Evolutionary conservation across 2,329 filamentous ascomycete species (phyloP).

Genomic region (Aspergillus fijiensis): DNA sequence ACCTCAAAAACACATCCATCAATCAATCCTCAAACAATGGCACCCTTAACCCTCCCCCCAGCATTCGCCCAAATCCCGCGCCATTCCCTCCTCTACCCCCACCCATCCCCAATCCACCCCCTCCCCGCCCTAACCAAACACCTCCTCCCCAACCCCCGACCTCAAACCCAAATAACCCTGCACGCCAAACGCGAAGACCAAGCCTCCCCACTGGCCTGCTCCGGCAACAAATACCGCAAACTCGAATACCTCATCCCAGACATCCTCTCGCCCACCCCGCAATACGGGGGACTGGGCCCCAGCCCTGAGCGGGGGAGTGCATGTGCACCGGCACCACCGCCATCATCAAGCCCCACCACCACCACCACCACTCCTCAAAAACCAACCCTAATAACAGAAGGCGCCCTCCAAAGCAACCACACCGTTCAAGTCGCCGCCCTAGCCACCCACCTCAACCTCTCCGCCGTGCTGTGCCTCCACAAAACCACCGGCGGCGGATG

Average conservation of each 20-base stretch:
- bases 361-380: slow-evolving; percentile 14
- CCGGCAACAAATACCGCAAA: slow-evolving; percentile 42
- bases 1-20: not conserved
- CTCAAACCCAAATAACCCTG: slow-evolving; percentile 22
- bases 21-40: slow-evolving; percentile 8
- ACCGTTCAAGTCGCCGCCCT: slow-evolving; percentile 36
- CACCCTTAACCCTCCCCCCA: slow-evolving; percentile 25
- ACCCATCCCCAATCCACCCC: slow-evolving; percentile 34
- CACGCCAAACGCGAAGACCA: slow-evolving; percentile 39
- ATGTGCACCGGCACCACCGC: not conserved
- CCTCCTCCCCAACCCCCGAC: slow-evolving; percentile 1
- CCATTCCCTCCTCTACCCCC: slow-evolving; percentile 29
- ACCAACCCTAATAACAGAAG: slow-evolving; percentile 35
- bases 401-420: slow-evolving; percentile 40
- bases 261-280: slow-evolving; percentile 22
- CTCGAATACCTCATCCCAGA: slow-evolving; percentile 40
- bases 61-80: slow-evolving; percentile 26
- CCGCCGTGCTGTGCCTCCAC: slow-evolving; percentile 29
- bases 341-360: not conserved
- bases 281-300: not conserved
- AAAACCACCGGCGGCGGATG: slow-evolving; percentile 31
- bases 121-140: slow-evolving; percentile 22
- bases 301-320: not conserved
- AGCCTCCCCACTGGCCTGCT: slow-evolving; percentile 32
- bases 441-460: slow-evolving; percentile 28